Evolutionary conservation across 495 filamentous ascomycete species (phyloP).

Genomic region (Peziza echinospora): DNA sequence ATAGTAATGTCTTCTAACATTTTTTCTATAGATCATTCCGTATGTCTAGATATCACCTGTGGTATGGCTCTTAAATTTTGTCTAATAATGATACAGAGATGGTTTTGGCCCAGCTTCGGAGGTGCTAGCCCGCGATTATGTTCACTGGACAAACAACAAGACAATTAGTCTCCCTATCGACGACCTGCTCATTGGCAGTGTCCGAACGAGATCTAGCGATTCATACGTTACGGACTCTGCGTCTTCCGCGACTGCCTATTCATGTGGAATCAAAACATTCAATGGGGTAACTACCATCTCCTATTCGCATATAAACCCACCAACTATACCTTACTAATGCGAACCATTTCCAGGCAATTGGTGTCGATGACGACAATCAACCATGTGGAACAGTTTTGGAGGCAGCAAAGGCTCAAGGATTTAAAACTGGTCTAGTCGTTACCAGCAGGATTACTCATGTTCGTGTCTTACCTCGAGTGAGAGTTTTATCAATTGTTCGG

Average conservation of each 20-base stretch:
- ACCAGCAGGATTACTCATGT: slow-evolving; percentile 22
- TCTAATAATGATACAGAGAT: no score
- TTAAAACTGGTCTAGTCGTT: slow-evolving; percentile 20
- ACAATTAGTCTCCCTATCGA: slow-evolving; percentile 18
- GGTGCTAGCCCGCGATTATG: slow-evolving; percentile 18
- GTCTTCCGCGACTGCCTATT: slow-evolving; percentile 20
- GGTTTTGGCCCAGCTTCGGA: slow-evolving; percentile 20
- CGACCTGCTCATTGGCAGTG: slow-evolving; percentile 19
- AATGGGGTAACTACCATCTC: slow-evolving; percentile 10
- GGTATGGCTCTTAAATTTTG: slow-evolving; percentile 1
- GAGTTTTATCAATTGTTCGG: neutral
- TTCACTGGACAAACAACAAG: slow-evolving; percentile 17
- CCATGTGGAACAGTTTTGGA: slow-evolving; percentile 21
- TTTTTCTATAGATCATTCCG: slow-evolving; percentile 9
- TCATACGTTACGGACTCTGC: slow-evolving; percentile 22
- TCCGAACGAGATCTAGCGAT: slow-evolving; percentile 17
- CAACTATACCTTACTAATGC: no score
- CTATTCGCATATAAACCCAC: neutral
- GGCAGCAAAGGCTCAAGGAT: slow-evolving; percentile 18
- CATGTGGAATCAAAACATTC: slow-evolving; percentile 20
- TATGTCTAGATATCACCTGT: slow-evolving; percentile 3
- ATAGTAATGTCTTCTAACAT: no score
- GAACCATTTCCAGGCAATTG: slow-evolving; percentile 8
- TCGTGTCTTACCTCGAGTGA: neutral
- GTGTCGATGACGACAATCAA: slow-evolving; percentile 9